phyloP scores from a whole-genome alignment of 2,329 filamentous ascomycete species.

The Colletotrichum echinochloae region DNA sequence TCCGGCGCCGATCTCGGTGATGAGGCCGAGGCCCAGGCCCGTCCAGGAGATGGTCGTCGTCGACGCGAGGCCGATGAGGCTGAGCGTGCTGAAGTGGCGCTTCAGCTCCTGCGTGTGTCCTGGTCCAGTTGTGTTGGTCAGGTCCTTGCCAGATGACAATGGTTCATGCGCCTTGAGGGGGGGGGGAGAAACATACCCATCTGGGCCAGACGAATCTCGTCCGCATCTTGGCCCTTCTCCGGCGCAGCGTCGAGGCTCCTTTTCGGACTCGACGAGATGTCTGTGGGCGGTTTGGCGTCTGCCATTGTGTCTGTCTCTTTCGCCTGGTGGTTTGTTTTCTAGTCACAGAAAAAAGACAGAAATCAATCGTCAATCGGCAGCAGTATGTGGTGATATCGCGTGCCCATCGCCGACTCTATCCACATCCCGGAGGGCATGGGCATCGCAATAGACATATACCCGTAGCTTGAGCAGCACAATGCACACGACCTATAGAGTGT shows the following conservation, averaged over 20 bases:
- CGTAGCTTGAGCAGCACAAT: neutral
- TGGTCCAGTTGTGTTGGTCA: constrained; percentile 29
- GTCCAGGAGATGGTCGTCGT: constrained; percentile 65
- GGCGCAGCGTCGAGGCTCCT: constrained; percentile 29
- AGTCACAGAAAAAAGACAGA: neutral
- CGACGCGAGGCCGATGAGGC: constrained; percentile 61
- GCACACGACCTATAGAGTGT: constrained; percentile 8
- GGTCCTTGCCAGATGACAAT: neutral
- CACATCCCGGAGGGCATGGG: constrained; percentile 14
- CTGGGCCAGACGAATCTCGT: constrained; percentile 57
- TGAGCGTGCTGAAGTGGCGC: constrained; percentile 60
- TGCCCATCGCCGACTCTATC: neutral
- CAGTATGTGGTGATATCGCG: constrained; percentile 10
- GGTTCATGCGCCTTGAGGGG: no score
- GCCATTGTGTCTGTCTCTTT: constrained; percentile 12
- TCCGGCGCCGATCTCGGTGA: constrained; percentile 60
- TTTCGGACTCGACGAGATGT: constrained; percentile 32
- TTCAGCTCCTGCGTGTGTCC: constrained; percentile 63
- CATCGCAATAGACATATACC: constrained; percentile 27
- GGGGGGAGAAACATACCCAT: constrained; percentile 51
- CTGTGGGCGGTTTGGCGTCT: constrained; percentile 18
- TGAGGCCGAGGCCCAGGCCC: constrained; percentile 57
- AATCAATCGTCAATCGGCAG: neutral
- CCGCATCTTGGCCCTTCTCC: constrained; percentile 46
- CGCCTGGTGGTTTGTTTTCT: neutral